These are phyloP conservation scores for Aspergillus tanneri DNA, from an alignment of 2,329 filamentous ascomycete genomes.

Conservation along the genomic window DNA sequence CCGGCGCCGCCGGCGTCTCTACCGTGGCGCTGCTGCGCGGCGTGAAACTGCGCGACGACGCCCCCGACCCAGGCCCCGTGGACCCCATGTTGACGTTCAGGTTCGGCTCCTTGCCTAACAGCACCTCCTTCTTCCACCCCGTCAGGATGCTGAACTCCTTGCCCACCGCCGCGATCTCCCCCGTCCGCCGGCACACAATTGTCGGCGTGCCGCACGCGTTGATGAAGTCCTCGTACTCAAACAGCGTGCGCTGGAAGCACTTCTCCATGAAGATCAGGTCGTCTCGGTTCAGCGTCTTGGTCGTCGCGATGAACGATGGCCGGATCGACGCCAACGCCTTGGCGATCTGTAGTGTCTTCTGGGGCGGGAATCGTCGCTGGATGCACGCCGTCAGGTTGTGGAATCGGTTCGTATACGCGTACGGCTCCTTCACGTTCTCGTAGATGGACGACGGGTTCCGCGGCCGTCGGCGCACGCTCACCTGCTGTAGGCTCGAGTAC, in stretches of 20 bases:
- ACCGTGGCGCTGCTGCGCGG: conserved; percentile 44
- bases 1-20: conserved; percentile 41
- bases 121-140: conserved; percentile 86
- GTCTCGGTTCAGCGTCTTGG: conserved; percentile 79
- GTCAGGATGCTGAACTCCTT: conserved; percentile 97
- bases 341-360: conserved; percentile 77
- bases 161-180: conserved; percentile 90
- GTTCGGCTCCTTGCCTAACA: conserved; percentile 84
- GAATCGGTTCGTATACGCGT: conserved; percentile 86
- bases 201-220: conserved; percentile 85
- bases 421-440: conserved; percentile 83
- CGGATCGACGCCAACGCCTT: conserved; percentile 86
- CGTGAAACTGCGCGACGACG: conserved; percentile 49
- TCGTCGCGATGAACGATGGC: conserved; percentile 89
- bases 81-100: conserved; percentile 77
- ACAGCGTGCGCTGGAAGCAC: conserved; percentile 87
- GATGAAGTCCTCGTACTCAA: conserved; percentile 92
- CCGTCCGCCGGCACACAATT: conserved; percentile 85
- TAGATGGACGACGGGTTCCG: conserved; percentile 83
- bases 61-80: conserved; percentile 39
- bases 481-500: conserved; percentile 39
- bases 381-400: conserved; percentile 82
- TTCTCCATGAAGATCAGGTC: conserved; percentile 98
- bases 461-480: conserved; percentile 50
- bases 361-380: conserved; percentile 72